Percentiles rank a stretch among this genome's conserved stretches.
These are phyloP conservation scores for Lipomyces japonicus DNA, from an alignment of 805 yeast genomes.

Conservation along the genomic window DNA sequence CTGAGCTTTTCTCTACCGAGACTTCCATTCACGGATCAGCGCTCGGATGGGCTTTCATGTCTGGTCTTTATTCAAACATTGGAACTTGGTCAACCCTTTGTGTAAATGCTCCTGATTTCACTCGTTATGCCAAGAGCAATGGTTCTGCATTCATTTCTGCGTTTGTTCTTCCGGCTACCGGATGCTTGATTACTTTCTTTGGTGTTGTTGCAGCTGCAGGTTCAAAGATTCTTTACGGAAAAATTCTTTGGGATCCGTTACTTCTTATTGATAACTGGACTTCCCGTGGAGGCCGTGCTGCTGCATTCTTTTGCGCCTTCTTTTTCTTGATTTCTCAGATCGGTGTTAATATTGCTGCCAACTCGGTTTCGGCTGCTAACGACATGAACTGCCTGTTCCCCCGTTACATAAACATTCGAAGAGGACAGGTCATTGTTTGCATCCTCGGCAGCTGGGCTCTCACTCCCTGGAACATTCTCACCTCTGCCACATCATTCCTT, in stretches of 20 bases:
- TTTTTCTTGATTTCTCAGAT: conserved; percentile 65
- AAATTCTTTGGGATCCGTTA: conserved; percentile 28
- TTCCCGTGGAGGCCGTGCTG: conserved; percentile 28
- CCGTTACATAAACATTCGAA: conserved; percentile 54
- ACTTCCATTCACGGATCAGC: conserved; percentile 50
- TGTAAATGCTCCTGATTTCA: conserved; percentile 49
- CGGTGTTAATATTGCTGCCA: conserved; percentile 63
- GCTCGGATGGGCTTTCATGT: conserved; percentile 68
- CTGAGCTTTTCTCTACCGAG: conserved; percentile 31
- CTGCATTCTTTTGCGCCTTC: conserved; percentile 26
- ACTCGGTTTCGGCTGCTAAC: conserved; percentile 44
- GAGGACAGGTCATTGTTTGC: conserved; percentile 49
- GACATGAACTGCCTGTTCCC: conserved; percentile 42
- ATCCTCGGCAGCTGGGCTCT: conserved; percentile 36
- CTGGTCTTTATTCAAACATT: conserved; percentile 52
- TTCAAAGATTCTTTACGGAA: conserved; percentile 24
- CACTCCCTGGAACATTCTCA: conserved; percentile 44
- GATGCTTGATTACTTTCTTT: conserved; percentile 19
- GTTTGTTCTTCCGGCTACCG: conserved; percentile 18
- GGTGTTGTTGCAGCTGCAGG: conserved; percentile 28
- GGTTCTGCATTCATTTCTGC: conserved; percentile 10
- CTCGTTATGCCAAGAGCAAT: conserved; percentile 46
- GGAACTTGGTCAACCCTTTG: conserved; percentile 40
- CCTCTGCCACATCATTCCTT: conserved; percentile 40
- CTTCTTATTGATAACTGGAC: conserved; percentile 23